phyloP scores from a whole-genome alignment of 2,329 filamentous ascomycete species.

The Fusarium buharicum region DNA sequence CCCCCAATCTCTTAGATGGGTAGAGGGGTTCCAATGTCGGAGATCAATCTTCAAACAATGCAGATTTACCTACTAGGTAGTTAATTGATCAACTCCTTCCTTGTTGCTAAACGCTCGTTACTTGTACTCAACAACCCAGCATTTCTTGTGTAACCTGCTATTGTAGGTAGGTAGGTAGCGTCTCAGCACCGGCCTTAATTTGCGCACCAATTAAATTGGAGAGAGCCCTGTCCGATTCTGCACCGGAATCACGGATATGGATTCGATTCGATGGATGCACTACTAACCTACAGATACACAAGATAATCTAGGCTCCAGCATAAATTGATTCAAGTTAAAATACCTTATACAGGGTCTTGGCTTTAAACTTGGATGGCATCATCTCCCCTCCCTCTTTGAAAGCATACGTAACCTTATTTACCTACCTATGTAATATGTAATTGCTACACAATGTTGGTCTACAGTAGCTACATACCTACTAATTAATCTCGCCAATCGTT shows the following conservation, averaged over 20 bases:
- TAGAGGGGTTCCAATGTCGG: background rate
- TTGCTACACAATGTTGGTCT: background rate
- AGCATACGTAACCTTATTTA: constrained; percentile 7
- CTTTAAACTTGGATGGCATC: constrained; percentile 3
- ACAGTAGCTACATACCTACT: no score
- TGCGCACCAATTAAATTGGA: constrained; percentile 31
- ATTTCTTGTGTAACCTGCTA: constrained; percentile 29
- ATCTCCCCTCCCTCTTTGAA: background rate
- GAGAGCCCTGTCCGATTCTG: constrained; percentile 20
- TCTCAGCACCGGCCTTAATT: constrained; percentile 22
- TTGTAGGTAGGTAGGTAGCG: constrained; percentile 30
- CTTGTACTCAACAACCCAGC: background rate
- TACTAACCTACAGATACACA: no score
- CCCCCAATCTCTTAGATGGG: constrained; percentile 27
- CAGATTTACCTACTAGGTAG: background rate
- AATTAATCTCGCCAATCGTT: constrained; percentile 23
- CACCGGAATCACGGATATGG: constrained; percentile 26
- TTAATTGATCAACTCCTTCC: background rate
- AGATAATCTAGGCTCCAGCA: no score
- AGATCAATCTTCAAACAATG: no score
- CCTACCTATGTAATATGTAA: constrained; percentile 11
- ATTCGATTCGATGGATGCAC: background rate
- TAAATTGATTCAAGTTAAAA: no score
- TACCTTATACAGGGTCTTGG: constrained; percentile 3
- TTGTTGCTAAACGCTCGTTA: background rate